Percentiles rank a stretch among this genome's conserved stretches.
Evolutionary conservation across 257 asterid genomes (phyloP).

Genomic region (Capsicum rhomboideum): DNA sequence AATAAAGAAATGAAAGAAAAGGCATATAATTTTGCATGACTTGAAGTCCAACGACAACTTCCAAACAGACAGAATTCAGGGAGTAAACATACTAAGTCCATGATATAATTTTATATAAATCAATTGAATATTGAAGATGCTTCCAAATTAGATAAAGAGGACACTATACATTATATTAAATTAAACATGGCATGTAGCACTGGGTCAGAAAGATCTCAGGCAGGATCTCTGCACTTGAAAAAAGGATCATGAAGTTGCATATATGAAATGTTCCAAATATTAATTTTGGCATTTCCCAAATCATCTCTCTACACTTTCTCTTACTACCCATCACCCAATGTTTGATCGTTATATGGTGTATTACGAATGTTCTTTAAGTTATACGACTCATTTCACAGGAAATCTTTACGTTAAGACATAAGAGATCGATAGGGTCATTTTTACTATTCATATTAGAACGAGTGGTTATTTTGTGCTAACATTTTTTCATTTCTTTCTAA

Average conservation of each 20-base stretch:
- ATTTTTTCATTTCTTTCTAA: slow-evolving; percentile 4
- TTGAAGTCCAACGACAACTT: slow-evolving; percentile 14
- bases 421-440: not conserved
- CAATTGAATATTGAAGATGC: slow-evolving; percentile 1
- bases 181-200: slow-evolving; percentile 27
- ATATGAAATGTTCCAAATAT: slow-evolving; percentile 50
- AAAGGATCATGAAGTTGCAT: slow-evolving; percentile 41
- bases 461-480: not conserved
- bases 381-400: not conserved
- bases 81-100: slow-evolving; percentile 7
- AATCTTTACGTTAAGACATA: not conserved
- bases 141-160: slow-evolving; percentile 27
- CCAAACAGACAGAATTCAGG: slow-evolving; percentile 18
- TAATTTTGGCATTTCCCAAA: slow-evolving; percentile 30
- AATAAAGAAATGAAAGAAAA: not conserved
- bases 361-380: not conserved
- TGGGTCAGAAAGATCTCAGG: slow-evolving; percentile 57
- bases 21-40: not conserved
- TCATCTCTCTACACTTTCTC: slow-evolving; percentile 12
- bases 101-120: slow-evolving; percentile 1
- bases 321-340: slow-evolving; percentile 22
- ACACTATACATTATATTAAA: slow-evolving; percentile 1
- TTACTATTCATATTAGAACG: not conserved
- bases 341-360: not conserved
- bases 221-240: slow-evolving; percentile 45